phyloP scores from a whole-genome alignment of 768 basidiomycete genomes.

The Kwoniella sp. region DNA sequence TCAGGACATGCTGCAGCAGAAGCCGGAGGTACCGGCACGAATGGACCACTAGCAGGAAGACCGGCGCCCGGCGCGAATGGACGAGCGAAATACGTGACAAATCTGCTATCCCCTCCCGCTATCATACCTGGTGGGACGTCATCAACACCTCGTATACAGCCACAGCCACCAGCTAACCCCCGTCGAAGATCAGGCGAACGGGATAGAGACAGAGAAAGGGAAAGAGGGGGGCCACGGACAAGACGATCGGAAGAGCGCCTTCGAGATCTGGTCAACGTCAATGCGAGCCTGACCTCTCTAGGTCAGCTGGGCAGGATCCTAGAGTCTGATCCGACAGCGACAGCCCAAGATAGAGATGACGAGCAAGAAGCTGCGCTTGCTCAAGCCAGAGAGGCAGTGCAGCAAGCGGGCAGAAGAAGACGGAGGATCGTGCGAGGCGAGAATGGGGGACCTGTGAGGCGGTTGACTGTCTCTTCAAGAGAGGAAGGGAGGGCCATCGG shows the following conservation, averaged over 20 bases:
- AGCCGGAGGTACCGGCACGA: conserved; percentile 1
- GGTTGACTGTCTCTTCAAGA: conserved; percentile 35
- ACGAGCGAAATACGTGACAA: conserved; percentile 35
- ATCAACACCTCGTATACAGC: conserved; percentile 34
- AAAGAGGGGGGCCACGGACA: neutral
- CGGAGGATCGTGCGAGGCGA: conserved; percentile 40
- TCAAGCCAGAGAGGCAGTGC: conserved; percentile 7
- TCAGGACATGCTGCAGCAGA: no score
- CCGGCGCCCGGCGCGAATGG: no score
- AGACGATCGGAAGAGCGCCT: conserved; percentile 40
- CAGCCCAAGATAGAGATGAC: neutral
- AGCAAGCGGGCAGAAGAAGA: conserved; percentile 22
- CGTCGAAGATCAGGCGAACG: conserved; percentile 33
- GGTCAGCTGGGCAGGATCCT: conserved; percentile 41
- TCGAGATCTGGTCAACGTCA: conserved; percentile 28
- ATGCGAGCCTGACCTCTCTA: conserved; percentile 39
- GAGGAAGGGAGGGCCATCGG: conserved; percentile 48
- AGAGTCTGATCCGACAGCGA: conserved; percentile 27
- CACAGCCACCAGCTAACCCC: conserved; percentile 14
- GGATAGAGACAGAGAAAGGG: conserved; percentile 10
- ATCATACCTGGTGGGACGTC: conserved; percentile 46
- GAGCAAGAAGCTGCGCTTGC: conserved; percentile 8
- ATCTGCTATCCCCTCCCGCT: conserved; percentile 41
- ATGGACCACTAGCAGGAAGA: conserved; percentile 7
- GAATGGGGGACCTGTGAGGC: conserved; percentile 4